Conservation (phyloP, 2,329 filamentous ascomycete species). For the Pseudocercospora crystallina region DNA sequence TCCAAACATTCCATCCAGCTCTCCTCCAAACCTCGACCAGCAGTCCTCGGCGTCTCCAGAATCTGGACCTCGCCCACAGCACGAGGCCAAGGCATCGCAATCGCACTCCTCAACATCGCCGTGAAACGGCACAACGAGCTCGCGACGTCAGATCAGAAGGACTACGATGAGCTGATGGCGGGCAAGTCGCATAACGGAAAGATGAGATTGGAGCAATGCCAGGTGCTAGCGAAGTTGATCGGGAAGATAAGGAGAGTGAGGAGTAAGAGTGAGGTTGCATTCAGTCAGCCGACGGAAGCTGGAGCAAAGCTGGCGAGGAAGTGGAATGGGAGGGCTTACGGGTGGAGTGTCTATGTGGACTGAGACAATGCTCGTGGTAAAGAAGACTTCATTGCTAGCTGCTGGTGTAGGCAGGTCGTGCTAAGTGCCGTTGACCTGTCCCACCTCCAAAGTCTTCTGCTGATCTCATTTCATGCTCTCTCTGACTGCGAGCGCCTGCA, state of each 20-base stretch:
- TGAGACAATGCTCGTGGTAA: constrained; percentile 36
- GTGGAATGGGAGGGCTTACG: constrained; percentile 56
- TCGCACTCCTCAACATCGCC: constrained; percentile 52
- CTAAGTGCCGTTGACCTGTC: too few relatives aligned
- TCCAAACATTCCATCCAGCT: constrained; percentile 24
- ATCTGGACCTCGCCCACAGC: constrained; percentile 63
- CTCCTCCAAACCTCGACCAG: constrained; percentile 33
- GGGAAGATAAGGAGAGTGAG: constrained; percentile 53
- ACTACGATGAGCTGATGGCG: neutral
- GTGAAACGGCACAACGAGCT: constrained; percentile 21
- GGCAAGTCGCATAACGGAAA: neutral
- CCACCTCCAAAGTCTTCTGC: too few relatives aligned
- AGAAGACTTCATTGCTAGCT: neutral
- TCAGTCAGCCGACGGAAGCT: constrained; percentile 65
- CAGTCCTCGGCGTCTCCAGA: constrained; percentile 62
- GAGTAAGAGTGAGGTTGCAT: constrained; percentile 57
- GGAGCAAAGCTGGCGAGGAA: constrained; percentile 58
- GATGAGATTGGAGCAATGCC: neutral
- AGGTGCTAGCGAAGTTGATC: neutral
- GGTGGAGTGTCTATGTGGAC: constrained; percentile 64
- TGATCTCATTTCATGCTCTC: too few relatives aligned
- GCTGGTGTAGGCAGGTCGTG: neutral
- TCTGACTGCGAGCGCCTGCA: too few relatives aligned
- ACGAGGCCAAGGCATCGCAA: constrained; percentile 58
- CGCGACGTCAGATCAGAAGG: neutral